Conservation (phyloP, 352 stramenopile genomes). For the Globisporangium nagaii region DNA sequence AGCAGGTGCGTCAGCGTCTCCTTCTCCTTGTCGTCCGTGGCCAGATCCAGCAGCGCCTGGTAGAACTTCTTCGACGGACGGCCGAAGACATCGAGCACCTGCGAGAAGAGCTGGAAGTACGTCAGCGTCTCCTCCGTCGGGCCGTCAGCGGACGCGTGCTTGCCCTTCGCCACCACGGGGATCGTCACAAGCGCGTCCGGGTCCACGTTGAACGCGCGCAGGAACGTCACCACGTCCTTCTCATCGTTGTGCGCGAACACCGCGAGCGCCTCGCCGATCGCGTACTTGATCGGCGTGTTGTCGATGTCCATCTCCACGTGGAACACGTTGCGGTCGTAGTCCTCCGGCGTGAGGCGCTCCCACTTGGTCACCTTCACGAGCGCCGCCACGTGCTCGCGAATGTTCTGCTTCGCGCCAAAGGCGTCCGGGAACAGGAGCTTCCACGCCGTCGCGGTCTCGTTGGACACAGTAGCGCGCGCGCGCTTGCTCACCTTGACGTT, state of each 20-base stretch:
- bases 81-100: slow-evolving; percentile 82
- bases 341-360: slow-evolving; percentile 66
- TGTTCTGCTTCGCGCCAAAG: slow-evolving; percentile 39
- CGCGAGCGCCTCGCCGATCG: slow-evolving; percentile 76
- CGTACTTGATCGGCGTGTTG: slow-evolving; percentile 77
- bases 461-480: slow-evolving; percentile 29
- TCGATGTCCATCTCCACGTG: slow-evolving; percentile 85
- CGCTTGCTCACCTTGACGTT: slow-evolving; percentile 32
- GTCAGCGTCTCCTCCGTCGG: slow-evolving; percentile 61
- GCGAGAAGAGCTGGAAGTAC: slow-evolving; percentile 78
- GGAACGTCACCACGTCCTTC: slow-evolving; percentile 65
- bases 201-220: slow-evolving; percentile 60
- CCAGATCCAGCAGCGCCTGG: slow-evolving; percentile 51
- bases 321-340: slow-evolving; percentile 86
- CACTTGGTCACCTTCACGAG: slow-evolving; percentile 73
- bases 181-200: slow-evolving; percentile 64
- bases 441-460: slow-evolving; percentile 59
- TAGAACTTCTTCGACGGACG: slow-evolving; percentile 84
- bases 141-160: slow-evolving; percentile 18
- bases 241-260: slow-evolving; percentile 84
- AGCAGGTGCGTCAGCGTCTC: slow-evolving; percentile 40
- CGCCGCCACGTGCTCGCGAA: slow-evolving; percentile 68
- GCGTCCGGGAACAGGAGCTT: slow-evolving; percentile 60
- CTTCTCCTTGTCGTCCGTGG: slow-evolving; percentile 72
- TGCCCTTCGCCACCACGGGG: slow-evolving; percentile 51